phyloP scores from a whole-genome alignment of 1,139 yeast genomes.

The Ogataea hybrid region DNA sequence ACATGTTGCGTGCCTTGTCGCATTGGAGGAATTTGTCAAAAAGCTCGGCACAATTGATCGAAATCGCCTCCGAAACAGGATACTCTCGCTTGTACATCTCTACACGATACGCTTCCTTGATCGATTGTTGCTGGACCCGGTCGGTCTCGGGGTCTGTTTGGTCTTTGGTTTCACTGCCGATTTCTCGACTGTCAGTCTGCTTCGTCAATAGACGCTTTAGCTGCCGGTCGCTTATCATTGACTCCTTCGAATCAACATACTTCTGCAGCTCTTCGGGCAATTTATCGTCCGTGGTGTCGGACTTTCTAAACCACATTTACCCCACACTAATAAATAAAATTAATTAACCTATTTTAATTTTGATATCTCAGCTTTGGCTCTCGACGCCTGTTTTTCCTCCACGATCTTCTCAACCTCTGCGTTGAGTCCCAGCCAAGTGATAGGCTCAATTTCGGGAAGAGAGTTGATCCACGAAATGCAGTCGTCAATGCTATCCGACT shows the following conservation, averaged over 20 bases:
- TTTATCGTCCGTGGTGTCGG: background rate
- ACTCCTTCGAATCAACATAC: constrained; percentile 25
- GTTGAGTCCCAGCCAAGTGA: constrained; percentile 62
- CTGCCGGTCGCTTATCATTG: constrained; percentile 30
- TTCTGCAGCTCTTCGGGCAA: constrained; percentile 27
- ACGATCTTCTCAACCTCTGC: constrained; percentile 31
- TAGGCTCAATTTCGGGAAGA: constrained; percentile 59
- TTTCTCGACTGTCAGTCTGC: constrained; percentile 10
- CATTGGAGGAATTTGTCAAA: constrained; percentile 29
- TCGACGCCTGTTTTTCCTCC: constrained; percentile 8
- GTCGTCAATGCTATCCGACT: constrained; percentile 39
- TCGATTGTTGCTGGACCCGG: background rate
- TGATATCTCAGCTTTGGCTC: constrained; percentile 6
- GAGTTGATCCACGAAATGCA: constrained; percentile 49
- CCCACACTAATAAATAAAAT: constrained; percentile 1
- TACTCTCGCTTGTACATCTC: constrained; percentile 24
- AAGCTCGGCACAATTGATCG: constrained; percentile 33
- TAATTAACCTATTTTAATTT: background rate
- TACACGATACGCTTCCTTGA: constrained; percentile 5
- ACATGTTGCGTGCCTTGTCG: constrained; percentile 19
- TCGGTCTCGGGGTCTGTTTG: too few relatives aligned
- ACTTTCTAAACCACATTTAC: constrained; percentile 10
- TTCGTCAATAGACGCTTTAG: constrained; percentile 24
- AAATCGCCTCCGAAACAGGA: constrained; percentile 27
- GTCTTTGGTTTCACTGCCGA: background rate